A percentile compares a stretch with the other conserved stretches of the same genome.
Evolutionary conservation across 352 stramenopile species (phyloP).

Genomic region (Pseudoperonospora humuli): DNA sequence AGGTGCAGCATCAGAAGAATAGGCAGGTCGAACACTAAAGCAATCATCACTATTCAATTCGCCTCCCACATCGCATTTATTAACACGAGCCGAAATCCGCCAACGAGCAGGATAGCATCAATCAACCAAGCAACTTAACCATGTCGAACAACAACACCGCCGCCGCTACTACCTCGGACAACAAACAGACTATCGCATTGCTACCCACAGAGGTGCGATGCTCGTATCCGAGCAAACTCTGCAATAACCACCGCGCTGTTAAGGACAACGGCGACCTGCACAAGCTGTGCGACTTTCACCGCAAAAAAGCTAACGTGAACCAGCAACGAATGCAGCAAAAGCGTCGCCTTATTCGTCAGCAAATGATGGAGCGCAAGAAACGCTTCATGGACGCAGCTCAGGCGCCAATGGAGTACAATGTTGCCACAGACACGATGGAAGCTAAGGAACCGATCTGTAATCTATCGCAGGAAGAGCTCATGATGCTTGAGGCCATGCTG

Average conservation of each 20-base stretch:
- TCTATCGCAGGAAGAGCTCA: slow-evolving; percentile 32
- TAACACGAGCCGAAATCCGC: slow-evolving; percentile 5
- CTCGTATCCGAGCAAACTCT: slow-evolving; percentile 64
- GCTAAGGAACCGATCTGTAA: slow-evolving; percentile 34
- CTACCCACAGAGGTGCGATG: slow-evolving; percentile 49
- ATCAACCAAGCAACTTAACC: slow-evolving; percentile 7
- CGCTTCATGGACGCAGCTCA: slow-evolving; percentile 35
- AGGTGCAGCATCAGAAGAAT: too few relatives aligned
- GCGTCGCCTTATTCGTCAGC: slow-evolving; percentile 33
- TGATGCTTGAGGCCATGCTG: slow-evolving; percentile 37
- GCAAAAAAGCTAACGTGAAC: slow-evolving; percentile 61
- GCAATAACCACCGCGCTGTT: slow-evolving; percentile 50
- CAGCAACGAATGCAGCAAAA: slow-evolving; percentile 65
- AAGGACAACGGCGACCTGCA: slow-evolving; percentile 71
- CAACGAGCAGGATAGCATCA: slow-evolving; percentile 5
- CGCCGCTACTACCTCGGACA: slow-evolving; percentile 4
- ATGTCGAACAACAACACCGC: slow-evolving; percentile 15
- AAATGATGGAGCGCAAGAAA: slow-evolving; percentile 47
- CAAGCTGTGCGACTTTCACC: slow-evolving; percentile 69
- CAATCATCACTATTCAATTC: slow-evolving; percentile 30
- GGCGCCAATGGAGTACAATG: slow-evolving; percentile 28
- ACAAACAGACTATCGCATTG: slow-evolving; percentile 12
- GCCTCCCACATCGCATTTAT: slow-evolving; percentile 17
- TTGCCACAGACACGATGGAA: slow-evolving; percentile 23
- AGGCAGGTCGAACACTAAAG: slow-evolving; percentile 8